A percentile compares a stretch with the other conserved stretches of the same genome.
phyloP scores from a whole-genome alignment of 1,139 yeast species.

The Debaryomycetaceae sp. region DNA sequence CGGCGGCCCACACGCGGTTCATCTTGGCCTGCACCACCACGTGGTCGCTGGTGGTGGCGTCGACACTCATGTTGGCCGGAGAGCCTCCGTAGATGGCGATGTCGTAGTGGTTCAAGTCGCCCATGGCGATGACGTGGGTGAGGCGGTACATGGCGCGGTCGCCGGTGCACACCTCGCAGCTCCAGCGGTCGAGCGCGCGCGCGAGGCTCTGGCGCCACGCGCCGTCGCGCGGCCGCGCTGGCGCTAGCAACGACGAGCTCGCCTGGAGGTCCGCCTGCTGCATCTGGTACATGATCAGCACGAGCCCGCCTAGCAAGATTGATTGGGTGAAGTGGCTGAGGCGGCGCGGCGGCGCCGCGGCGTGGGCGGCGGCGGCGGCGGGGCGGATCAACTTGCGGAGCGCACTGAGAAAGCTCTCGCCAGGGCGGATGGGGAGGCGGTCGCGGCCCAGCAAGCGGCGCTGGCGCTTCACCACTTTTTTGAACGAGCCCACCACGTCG shows the following conservation, averaged over 20 bases:
- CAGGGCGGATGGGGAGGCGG: slow-evolving; percentile 20
- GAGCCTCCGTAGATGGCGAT: slow-evolving; percentile 78
- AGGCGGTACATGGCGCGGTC: slow-evolving; percentile 60
- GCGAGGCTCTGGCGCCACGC: slow-evolving; percentile 64
- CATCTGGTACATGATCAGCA: slow-evolving; percentile 68
- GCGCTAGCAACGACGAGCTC: slow-evolving; percentile 39
- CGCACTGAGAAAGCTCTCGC: slow-evolving; percentile 31
- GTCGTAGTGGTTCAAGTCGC: slow-evolving; percentile 69
- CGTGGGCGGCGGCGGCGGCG: too few relatives aligned
- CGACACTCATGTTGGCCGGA: slow-evolving; percentile 76
- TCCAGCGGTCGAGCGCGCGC: slow-evolving; percentile 62
- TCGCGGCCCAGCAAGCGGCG: slow-evolving; percentile 21
- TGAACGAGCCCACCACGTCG: slow-evolving; percentile 38
- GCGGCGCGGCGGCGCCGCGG: slow-evolving; percentile 14
- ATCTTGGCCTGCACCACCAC: slow-evolving; percentile 50
- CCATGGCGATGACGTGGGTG: slow-evolving; percentile 63
- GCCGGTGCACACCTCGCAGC: slow-evolving; percentile 22
- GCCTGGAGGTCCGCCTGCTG: slow-evolving; percentile 67
- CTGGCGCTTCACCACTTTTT: slow-evolving; percentile 35
- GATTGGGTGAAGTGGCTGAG: slow-evolving; percentile 51
- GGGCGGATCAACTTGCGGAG: slow-evolving; percentile 31
- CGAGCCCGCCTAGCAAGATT: slow-evolving; percentile 63
- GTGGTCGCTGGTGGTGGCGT: slow-evolving; percentile 53
- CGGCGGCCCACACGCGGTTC: slow-evolving; percentile 41
- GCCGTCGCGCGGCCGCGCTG: slow-evolving; percentile 11